These are phyloP conservation scores for Loxodes magnus DNA, from an alignment of 73 alveolate genomes.

Conservation along the genomic window DNA sequence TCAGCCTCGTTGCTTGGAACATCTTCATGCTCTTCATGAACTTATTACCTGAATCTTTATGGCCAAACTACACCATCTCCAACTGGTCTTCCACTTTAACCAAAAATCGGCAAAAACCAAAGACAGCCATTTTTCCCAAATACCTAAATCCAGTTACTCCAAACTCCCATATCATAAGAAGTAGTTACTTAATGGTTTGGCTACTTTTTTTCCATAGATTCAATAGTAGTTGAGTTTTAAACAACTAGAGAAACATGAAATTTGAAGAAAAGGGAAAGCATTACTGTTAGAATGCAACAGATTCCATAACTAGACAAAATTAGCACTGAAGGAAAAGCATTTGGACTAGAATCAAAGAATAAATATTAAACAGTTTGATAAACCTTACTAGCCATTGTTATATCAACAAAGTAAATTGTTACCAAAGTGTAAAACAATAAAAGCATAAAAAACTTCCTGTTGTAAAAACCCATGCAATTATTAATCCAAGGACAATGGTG, in stretches of 20 bases:
- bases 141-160: constrained; percentile 15
- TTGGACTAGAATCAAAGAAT: neutral
- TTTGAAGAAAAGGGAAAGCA: constrained; percentile 18
- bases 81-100: constrained; percentile 18
- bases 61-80: constrained; percentile 35
- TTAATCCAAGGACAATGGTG: constrained; percentile 97
- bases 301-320: neutral
- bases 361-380: neutral
- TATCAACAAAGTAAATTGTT: constrained; percentile 28
- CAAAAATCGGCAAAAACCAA: constrained; percentile 20
- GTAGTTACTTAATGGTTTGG: neutral
- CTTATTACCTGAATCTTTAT: too few species aligned
- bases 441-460: constrained; percentile 78
- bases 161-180: constrained; percentile 12
- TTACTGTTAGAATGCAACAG: neutral
- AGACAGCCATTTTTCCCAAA: constrained; percentile 21
- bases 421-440: constrained; percentile 57
- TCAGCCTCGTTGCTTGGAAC: constrained; percentile 1
- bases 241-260: constrained; percentile 23
- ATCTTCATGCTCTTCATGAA: too few species aligned
- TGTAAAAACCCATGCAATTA: constrained; percentile 90
- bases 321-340: neutral
- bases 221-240: constrained; percentile 37
- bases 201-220: constrained; percentile 19
- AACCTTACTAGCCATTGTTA: constrained; percentile 10